These are phyloP conservation scores for Candida chilensis DNA, from an alignment of 805 yeast genomes.

Conservation along the genomic window DNA sequence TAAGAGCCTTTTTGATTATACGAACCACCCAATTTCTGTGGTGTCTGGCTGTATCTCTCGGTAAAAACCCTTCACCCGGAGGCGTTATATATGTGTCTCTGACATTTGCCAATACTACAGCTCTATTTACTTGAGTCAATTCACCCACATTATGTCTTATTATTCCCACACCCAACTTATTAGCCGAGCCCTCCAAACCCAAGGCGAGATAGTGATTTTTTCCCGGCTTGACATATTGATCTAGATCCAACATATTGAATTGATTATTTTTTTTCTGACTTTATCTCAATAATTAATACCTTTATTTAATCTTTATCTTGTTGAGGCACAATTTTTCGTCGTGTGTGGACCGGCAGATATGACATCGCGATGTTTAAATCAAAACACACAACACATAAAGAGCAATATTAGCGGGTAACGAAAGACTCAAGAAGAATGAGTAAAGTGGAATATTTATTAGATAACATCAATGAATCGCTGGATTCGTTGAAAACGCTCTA, in stretches of 20 bases:
- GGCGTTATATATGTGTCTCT: slow-evolving; percentile 95
- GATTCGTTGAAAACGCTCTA: slow-evolving; percentile 31
- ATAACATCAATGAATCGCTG: slow-evolving; percentile 24
- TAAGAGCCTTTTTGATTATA: slow-evolving; percentile 55
- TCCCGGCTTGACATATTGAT: slow-evolving; percentile 28
- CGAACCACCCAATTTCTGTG: slow-evolving; percentile 93
- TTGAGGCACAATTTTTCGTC: too few species aligned
- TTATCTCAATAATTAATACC: too few species aligned
- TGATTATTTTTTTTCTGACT: too few species aligned
- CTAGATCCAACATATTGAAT: slow-evolving; percentile 28
- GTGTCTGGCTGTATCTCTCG: slow-evolving; percentile 94
- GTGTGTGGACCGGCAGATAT: too few species aligned
- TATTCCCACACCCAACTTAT: slow-evolving; percentile 90
- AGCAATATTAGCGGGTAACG: too few species aligned
- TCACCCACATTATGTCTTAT: slow-evolving; percentile 66
- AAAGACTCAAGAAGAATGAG: too few species aligned
- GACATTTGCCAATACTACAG: slow-evolving; percentile 77
- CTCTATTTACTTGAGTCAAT: slow-evolving; percentile 46
- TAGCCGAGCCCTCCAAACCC: slow-evolving; percentile 96
- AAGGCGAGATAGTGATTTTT: slow-evolving; percentile 55
- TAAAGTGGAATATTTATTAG: slow-evolving; percentile 13
- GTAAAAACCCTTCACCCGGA: slow-evolving; percentile 96
- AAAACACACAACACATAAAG: too few species aligned
- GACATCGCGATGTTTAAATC: too few species aligned
- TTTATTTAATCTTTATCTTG: too few species aligned